Conservation (phyloP, 2,329 filamentous ascomycete species). For the Davidsoniella australis region DNA sequence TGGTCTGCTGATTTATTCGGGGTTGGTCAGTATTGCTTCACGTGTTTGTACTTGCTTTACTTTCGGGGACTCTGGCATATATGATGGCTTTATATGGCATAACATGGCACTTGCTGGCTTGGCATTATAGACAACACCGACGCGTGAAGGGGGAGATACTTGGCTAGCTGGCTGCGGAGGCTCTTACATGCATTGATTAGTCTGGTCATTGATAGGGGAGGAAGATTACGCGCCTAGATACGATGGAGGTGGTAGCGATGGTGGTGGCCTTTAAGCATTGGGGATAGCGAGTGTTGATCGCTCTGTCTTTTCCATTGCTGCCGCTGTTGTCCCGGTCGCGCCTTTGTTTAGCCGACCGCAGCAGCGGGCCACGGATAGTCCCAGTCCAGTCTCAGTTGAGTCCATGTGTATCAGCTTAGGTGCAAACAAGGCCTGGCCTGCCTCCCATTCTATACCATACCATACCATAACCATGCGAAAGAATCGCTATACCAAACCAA, state of each 20-base stretch:
- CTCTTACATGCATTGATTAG: neutral
- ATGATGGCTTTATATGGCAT: neutral
- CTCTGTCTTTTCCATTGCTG: conserved; percentile 3
- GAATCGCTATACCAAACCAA: conserved; percentile 7
- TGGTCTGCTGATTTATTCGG: conserved; percentile 3
- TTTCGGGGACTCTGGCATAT: neutral
- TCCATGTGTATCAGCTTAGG: conserved; percentile 4
- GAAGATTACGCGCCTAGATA: neutral
- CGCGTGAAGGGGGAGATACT: too few relatives aligned
- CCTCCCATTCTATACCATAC: conserved; percentile 12
- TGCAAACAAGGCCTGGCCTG: conserved; percentile 4
- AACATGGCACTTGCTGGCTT: neutral
- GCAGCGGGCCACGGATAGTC: too few relatives aligned
- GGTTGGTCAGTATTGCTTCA: conserved; percentile 1
- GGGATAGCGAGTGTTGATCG: conserved; percentile 1
- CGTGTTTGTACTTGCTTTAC: neutral
- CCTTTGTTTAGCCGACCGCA: neutral
- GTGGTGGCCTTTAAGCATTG: neutral
- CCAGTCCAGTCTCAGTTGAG: conserved; percentile 3
- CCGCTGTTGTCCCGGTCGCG: neutral
- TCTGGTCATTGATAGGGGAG: conserved; percentile 1
- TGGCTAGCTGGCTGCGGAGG: too few relatives aligned
- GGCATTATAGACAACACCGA: too few relatives aligned
- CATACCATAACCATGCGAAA: too few relatives aligned
- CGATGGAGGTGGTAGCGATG: too few relatives aligned